Evolutionary conservation across 2,329 filamentous ascomycete species (phyloP).

Genomic region (Thelonectria rubi): DNA sequence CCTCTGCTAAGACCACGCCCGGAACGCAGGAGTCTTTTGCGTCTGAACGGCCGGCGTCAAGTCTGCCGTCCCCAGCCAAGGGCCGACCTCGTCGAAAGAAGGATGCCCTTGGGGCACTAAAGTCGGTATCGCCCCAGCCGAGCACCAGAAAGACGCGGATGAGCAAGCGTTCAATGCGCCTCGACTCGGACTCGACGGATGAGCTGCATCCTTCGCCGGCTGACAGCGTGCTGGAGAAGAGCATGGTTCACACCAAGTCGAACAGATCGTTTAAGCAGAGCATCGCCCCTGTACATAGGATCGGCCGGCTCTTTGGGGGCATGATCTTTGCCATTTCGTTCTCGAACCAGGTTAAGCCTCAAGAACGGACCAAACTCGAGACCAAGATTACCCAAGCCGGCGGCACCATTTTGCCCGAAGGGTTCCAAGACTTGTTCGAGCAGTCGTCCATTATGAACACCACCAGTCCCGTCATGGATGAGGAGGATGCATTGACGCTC

Average conservation of each 20-base stretch:
- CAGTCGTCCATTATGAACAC: slow-evolving; percentile 48
- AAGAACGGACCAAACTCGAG: slow-evolving; percentile 59
- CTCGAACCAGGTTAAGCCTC: slow-evolving; percentile 53
- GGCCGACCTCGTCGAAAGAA: slow-evolving; percentile 33
- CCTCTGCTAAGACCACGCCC: slow-evolving; percentile 50
- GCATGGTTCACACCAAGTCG: slow-evolving; percentile 44
- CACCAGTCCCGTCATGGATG: slow-evolving; percentile 43
- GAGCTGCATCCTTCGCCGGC: slow-evolving; percentile 56
- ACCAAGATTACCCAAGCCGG: slow-evolving; percentile 74
- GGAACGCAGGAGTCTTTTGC: slow-evolving; percentile 46
- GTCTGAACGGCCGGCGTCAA: slow-evolving; percentile 35
- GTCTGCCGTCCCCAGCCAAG: slow-evolving; percentile 37
- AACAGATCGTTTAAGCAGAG: slow-evolving; percentile 42
- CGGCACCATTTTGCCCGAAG: slow-evolving; percentile 74
- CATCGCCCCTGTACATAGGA: slow-evolving; percentile 39
- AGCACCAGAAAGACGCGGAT: slow-evolving; percentile 32
- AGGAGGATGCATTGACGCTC: slow-evolving; percentile 58
- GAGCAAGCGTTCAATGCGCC: slow-evolving; percentile 39
- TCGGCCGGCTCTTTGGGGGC: slow-evolving; percentile 68
- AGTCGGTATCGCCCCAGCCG: slow-evolving; percentile 43
- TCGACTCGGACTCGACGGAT: slow-evolving; percentile 58
- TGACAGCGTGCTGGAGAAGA: slow-evolving; percentile 50
- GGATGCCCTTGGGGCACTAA: slow-evolving; percentile 24
- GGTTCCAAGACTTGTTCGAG: slow-evolving; percentile 85
- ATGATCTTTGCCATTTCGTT: slow-evolving; percentile 93